Base-by-base conservation (phyloP, 345 rosid species). In the Citrus maxima region DNA sequence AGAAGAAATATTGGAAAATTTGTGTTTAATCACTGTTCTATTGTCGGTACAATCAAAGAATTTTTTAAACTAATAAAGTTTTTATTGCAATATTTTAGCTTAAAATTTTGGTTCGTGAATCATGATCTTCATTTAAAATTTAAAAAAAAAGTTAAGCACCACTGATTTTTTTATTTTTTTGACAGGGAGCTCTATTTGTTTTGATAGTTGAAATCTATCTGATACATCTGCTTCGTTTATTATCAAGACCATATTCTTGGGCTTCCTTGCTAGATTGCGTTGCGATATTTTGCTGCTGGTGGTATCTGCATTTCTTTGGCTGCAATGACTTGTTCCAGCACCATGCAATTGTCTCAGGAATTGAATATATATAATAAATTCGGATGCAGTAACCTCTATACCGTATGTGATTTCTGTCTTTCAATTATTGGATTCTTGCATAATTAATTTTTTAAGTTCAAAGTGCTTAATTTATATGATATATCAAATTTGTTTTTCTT, bases 261-360 rank as follows among this genome's bases (percentile, higher is more conserved):
- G 28, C 21, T 54, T 27, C 16, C 67, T 5, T 35, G 62, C 25
- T 37, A 58, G 73, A 51, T 80, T 76, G 61, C 21, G 28, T 54
- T 42, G 42, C 24, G 70, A 78, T 58, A 73, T 69, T 79, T 76
- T 62, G 74, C 14, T 5, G 37, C 67, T 49, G n/a, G 63, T 69
- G 42, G 84, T 22, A 27, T 32, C 77, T 80, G 70, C 81, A 55
- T 46, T 70, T 66, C 67, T 70, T 74, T 72, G 71, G 73, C 81
- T 75, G 82, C 76, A 51, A 93, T 93, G 93, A 86, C 86, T 63
- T 78, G 81, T 74, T 81, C 84, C 62, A 84, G 85, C 77, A 86
- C 89, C 46, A 38, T 89, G 85, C 89, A 82, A 80, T 74, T 88
- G 78, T 84, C 95, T 59, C 88, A 73, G 56, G 92, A 91, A 80